Percentiles rank a stretch among this genome's conserved stretches.
These are phyloP conservation scores for Leccinum sublutescens DNA, from an alignment of 768 basidiomycete species.

Conservation along the genomic window DNA sequence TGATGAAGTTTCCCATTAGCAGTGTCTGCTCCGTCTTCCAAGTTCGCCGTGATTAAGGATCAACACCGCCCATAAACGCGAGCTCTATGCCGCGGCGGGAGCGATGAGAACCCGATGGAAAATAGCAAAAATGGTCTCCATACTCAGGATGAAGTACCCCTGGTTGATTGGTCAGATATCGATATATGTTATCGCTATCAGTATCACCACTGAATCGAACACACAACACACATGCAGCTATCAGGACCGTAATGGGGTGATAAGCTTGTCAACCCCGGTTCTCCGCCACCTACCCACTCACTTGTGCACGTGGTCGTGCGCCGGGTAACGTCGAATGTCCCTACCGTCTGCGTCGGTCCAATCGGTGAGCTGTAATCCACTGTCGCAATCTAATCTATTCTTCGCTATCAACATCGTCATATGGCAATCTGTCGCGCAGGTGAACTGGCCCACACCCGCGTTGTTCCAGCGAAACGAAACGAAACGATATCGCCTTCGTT, in stretches of 20 bases:
- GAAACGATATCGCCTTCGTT: too few species aligned
- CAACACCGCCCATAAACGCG: neutral
- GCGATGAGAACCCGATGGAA: too few species aligned
- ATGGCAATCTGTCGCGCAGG: too few species aligned
- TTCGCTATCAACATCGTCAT: too few species aligned
- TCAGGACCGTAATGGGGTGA: neutral
- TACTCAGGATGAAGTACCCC: neutral
- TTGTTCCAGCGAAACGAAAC: too few species aligned
- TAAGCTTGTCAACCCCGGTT: neutral
- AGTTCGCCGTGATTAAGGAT: neutral
- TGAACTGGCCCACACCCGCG: too few species aligned
- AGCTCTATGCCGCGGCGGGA: too few species aligned
- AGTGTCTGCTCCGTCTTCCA: neutral
- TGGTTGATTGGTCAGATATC: neutral
- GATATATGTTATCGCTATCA: neutral
- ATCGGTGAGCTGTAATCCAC: neutral
- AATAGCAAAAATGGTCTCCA: neutral
- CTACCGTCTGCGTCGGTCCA: neutral
- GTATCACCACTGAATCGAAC: too few species aligned
- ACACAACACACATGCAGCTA: too few species aligned
- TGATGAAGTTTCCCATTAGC: neutral
- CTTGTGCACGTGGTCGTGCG: neutral
- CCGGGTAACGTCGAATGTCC: neutral
- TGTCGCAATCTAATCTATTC: too few species aligned
- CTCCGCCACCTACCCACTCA: neutral